A percentile compares a stretch with the other conserved stretches of the same genome.
Conservation (phyloP, 805 yeast species). For the Candida vartiovaarae region DNA sequence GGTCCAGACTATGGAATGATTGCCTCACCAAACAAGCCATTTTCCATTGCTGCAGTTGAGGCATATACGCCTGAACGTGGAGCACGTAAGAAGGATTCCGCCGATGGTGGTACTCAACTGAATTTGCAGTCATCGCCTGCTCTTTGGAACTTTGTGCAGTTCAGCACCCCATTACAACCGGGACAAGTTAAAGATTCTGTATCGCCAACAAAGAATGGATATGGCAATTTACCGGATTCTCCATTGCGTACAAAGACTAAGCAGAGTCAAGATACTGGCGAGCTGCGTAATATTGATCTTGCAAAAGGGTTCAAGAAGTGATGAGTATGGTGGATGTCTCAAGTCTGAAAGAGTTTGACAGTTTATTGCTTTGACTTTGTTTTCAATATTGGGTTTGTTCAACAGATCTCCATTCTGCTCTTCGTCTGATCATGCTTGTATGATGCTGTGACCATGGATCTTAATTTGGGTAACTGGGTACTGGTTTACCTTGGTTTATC, state of each 20-base stretch:
- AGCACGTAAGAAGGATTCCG: conserved; percentile 15
- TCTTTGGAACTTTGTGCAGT: conserved; percentile 87
- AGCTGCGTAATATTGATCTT: conserved; percentile 40
- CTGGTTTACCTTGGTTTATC: no score
- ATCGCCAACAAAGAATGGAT: conserved; percentile 18
- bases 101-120: conserved; percentile 10
- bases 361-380: no score
- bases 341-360: no score
- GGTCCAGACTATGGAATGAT: conserved; percentile 20
- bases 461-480: no score
- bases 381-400: no score
- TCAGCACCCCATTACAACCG: conserved; percentile 38
- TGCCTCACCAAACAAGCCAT: conserved; percentile 34
- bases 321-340: neutral
- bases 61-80: conserved; percentile 64
- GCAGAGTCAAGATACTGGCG: conserved; percentile 25
- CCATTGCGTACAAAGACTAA: conserved; percentile 16
- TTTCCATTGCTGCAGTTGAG: conserved; percentile 45
- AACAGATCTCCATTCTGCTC: no score
- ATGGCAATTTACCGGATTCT: conserved; percentile 13
- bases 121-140: conserved; percentile 62
- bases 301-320: conserved; percentile 36
- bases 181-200: conserved; percentile 14
- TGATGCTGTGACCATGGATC: no score
- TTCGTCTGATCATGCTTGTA: no score